Base-by-base conservation (phyloP, 2,329 filamentous ascomycete genomes). In the Periconia sp. region DNA sequence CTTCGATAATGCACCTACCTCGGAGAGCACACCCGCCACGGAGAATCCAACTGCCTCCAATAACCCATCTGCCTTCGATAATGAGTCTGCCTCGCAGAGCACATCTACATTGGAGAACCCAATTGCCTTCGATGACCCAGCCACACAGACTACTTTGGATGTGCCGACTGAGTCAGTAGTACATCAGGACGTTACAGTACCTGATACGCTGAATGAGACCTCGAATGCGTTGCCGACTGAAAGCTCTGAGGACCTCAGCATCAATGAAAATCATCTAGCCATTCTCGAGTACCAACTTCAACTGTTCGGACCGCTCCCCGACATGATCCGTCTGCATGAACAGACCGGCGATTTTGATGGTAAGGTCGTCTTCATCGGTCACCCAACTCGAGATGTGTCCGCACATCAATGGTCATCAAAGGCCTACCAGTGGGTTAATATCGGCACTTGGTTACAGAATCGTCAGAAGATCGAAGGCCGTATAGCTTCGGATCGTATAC, bases 351-450 rank as follows among this genome's bases (percentile, higher is more conserved):
- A 54, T 4, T 61, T 64, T 19, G 63, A 76, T 35, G 74, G 74
- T 7, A 67, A 76, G 44, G 58, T 77, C 13, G 62, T 71, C 11
- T 77, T 77, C 57, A 69, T 75, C 22, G 68, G 72, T 35, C 73
- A 78, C 49, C 73, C 73, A 0, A 77, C 76, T 44, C 68, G 73
- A 33, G 73, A 77, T 41, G 65, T 77, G 4, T 71, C 72, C 18
- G 75, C 74, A 2, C 75, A 77, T 38, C 71, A 75, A 45, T 78
- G 75, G 75, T 72, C 70, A 5, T 43, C 46, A 0, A 38, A 43
- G 1, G 58, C 68, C 3, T 74, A 63, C 32, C 59, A 71, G 28
- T 78, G 75, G 75, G 61, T 68, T 35, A 74, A 74, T 42, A 69
- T 77, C 26, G 75, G 75, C 2, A 63, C 66, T 18, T 77, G 70